These are phyloP conservation scores for Monosporascus sp. DNA, from an alignment of 2,329 filamentous ascomycete genomes.

Conservation along the genomic window DNA sequence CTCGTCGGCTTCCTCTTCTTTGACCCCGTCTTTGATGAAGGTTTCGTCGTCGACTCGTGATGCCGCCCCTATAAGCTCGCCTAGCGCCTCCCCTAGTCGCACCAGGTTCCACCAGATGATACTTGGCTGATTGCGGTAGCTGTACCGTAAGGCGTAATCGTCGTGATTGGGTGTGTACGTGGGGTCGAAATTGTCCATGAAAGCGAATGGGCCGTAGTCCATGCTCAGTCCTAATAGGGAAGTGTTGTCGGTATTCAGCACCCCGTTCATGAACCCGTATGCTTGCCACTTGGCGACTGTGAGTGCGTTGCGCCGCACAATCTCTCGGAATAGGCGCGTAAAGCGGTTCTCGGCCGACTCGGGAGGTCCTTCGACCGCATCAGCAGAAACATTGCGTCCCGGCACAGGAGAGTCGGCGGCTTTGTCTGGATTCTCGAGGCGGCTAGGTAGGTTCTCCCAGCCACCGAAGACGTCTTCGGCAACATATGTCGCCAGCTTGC, in stretches of 20 bases:
- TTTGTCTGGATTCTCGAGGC: slow-evolving; percentile 47
- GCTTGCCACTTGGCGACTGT: slow-evolving; percentile 95
- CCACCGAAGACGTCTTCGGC: slow-evolving; percentile 84
- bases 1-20: slow-evolving; percentile 61
- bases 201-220: slow-evolving; percentile 95
- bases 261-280: slow-evolving; percentile 99
- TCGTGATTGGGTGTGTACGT: slow-evolving; percentile 96
- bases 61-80: slow-evolving; percentile 81
- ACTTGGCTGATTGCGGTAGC: slow-evolving; percentile 88
- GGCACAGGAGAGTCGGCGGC: slow-evolving; percentile 41
- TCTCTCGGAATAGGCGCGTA: slow-evolving; percentile 78
- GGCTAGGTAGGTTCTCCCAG: slow-evolving; percentile 75
- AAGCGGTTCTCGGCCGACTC: slow-evolving; percentile 80
- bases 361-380: slow-evolving; percentile 61
- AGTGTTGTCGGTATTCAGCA: slow-evolving; percentile 97
- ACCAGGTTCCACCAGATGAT: slow-evolving; percentile 99
- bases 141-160: slow-evolving; percentile 80
- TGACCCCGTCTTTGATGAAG: slow-evolving; percentile 70
- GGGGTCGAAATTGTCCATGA: slow-evolving; percentile 95
- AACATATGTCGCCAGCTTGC: slow-evolving; percentile 73
- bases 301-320: slow-evolving; percentile 77
- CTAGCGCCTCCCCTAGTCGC: slow-evolving; percentile 80
- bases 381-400: slow-evolving; percentile 47
- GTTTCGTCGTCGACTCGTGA: slow-evolving; percentile 62
- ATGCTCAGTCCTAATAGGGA: slow-evolving; percentile 84